These are phyloP conservation scores for Ophioceras dolichostomum DNA, from an alignment of 2,329 filamentous ascomycete genomes.

Conservation along the genomic window DNA sequence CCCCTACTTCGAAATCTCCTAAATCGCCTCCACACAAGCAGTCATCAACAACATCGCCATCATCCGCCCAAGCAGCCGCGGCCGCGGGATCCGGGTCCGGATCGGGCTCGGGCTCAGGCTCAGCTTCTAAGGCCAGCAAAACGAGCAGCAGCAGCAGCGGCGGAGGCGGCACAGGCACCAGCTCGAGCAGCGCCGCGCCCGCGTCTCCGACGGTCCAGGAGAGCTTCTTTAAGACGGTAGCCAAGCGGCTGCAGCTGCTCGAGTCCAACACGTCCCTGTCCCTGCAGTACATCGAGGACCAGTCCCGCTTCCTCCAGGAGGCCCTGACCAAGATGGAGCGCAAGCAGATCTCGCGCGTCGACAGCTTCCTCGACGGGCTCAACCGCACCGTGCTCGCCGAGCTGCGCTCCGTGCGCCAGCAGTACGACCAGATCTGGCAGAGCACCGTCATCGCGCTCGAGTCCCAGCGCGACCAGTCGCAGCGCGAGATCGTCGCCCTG, in stretches of 20 bases:
- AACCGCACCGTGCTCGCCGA: slow-evolving; percentile 81
- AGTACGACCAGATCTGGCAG: slow-evolving; percentile 96
- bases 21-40: slow-evolving; percentile 7
- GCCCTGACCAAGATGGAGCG: slow-evolving; percentile 80
- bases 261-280: slow-evolving; percentile 90
- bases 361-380: slow-evolving; percentile 68
- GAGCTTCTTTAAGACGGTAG: slow-evolving; percentile 93
- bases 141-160: background rate
- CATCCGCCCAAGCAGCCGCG: background rate
- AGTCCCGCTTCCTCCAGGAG: slow-evolving; percentile 80
- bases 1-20: slow-evolving; percentile 11
- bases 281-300: slow-evolving; percentile 91
- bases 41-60: too few relatives aligned
- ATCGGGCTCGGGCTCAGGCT: too few relatives aligned
- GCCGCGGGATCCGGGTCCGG: too few relatives aligned
- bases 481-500: slow-evolving; percentile 73
- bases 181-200: slow-evolving; percentile 23
- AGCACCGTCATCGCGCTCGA: slow-evolving; percentile 88
- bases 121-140: background rate
- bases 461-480: slow-evolving; percentile 72
- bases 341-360: slow-evolving; percentile 73
- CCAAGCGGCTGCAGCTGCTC: slow-evolving; percentile 81
- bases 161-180: slow-evolving; percentile 18
- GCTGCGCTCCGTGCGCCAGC: slow-evolving; percentile 61
- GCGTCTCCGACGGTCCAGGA: slow-evolving; percentile 82